Evolutionary conservation across 2,329 filamentous ascomycete genomes (phyloP), one percentile per base, ranked within the genome.

Genomic region (Ophiobolus disseminans): DNA sequence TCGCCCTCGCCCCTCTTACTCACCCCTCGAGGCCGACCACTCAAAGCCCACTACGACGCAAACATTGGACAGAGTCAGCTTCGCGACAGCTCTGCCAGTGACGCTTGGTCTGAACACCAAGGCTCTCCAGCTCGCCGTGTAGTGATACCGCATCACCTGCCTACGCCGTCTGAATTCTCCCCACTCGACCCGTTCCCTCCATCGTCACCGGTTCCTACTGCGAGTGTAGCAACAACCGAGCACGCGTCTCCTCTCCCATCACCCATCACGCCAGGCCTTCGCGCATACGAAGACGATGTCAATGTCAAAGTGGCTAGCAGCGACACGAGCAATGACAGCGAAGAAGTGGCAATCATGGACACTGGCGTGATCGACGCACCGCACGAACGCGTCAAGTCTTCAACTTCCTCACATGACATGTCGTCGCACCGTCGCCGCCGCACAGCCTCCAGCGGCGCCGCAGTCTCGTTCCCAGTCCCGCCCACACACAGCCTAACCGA

Each of bases 231-330:
- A 14, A 72, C 66, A 1, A 65, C 59, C 6, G 62, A 58, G 16
- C 67, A 67, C 36, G 51, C 63, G 1, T 70, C 68, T 1, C 68
- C 62, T 23, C 53, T 73, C 1, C 69, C 72, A 10, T 73, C 70
- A 1, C 72, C 71, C 0, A 48, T 71, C n/a, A 73, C 72, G 1
- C 72, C 72, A 4, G 64, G 66, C 9, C 56, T 60, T 20, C 62
- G 63, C 14, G 40, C 54, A 4, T 63, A 58, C 6, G 68, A 70
- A 23, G 46, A 42, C 11, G 68, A 67, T 21, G 50, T 72, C 8
- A 45, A 56, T 9, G 69, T 73, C 23, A 72, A 72, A 46, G 70
- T 73, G 10, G 71, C 69, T 6, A 63, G 58, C 42, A 74, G 72
- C 45, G 70, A 72, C 17, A 63, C 57, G 9, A 63, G 62, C 42